These are phyloP conservation scores for Papiliotrema flavescens DNA, from an alignment of 1,284 basidiomycete genomes.

Conservation along the genomic window DNA sequence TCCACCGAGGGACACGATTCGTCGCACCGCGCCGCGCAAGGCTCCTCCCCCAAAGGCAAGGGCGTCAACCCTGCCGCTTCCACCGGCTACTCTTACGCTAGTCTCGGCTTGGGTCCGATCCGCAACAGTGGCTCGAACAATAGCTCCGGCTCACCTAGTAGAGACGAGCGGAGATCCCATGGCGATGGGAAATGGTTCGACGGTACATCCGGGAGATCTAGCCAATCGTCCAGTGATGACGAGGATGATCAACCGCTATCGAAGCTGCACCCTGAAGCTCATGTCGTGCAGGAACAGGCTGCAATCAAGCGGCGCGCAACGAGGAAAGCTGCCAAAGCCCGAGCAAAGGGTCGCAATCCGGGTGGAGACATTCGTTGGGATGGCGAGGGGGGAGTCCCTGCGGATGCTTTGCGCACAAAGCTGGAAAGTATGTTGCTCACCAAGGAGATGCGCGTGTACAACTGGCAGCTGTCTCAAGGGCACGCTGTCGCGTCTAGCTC, in stretches of 20 bases:
- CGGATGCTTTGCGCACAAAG: conserved; percentile 25
- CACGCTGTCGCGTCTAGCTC: conserved; percentile 1
- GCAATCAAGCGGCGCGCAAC: conserved; percentile 5
- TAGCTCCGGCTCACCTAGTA: background rate
- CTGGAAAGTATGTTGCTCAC: conserved; percentile 24
- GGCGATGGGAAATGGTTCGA: background rate
- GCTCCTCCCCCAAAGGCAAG: background rate
- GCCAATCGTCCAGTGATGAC: conserved; percentile 12
- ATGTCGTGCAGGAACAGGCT: conserved; percentile 28
- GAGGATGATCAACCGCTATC: conserved; percentile 43
- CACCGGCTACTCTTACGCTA: background rate
- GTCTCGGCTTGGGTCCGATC: background rate
- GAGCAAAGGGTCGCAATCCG: conserved; percentile 22
- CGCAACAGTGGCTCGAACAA: conserved; percentile 1
- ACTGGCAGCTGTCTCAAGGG: conserved; percentile 1
- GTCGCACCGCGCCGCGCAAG: background rate
- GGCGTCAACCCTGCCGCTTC: background rate
- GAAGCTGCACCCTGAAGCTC: conserved; percentile 35
- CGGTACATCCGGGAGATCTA: background rate
- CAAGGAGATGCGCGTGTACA: background rate
- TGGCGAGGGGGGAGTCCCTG: conserved; percentile 44
- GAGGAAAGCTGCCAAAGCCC: conserved; percentile 1
- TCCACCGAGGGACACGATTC: background rate
- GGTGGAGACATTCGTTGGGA: conserved; percentile 36
- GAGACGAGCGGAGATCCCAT: background rate